Conservation (phyloP, 139 green algal genomes). For the Chlorella vulgaris region DNA sequence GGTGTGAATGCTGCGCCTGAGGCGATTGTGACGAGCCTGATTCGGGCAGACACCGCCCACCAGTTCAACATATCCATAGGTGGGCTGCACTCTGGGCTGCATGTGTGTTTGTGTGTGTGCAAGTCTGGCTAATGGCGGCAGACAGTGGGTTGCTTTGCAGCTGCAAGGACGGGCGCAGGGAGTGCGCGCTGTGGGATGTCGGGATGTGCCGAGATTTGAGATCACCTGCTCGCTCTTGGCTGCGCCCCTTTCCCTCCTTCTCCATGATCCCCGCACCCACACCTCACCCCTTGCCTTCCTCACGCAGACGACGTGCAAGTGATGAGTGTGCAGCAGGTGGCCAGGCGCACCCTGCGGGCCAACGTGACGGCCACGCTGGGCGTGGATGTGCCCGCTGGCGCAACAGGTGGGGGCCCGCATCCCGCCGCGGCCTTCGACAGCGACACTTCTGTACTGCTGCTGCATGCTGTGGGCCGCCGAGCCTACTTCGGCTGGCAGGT, state of each 20-base stretch:
- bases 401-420: slow-evolving; percentile 14
- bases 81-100: not conserved
- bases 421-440: not conserved
- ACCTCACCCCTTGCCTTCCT: not conserved
- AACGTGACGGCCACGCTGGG: slow-evolving; percentile 62
- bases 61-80: slow-evolving; percentile 58
- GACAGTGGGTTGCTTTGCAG: not conserved
- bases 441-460: no score
- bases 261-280: not conserved
- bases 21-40: slow-evolving; percentile 44
- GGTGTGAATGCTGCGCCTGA: slow-evolving; percentile 48
- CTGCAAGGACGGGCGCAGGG: no score
- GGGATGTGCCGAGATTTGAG: no score
- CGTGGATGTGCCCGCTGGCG: slow-evolving; percentile 48
- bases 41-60: slow-evolving; percentile 50
- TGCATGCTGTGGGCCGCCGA: not conserved
- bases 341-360: slow-evolving; percentile 46
- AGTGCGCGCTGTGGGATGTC: no score
- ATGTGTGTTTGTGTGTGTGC: not conserved
- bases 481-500: no score
- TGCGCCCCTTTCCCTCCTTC: no score
- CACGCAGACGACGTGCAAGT: slow-evolving; percentile 38
- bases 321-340: slow-evolving; percentile 14
- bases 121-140: no score
- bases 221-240: no score